Evolutionary conservation across 2,329 filamentous ascomycete species (phyloP), one percentile per base, ranked within the genome.

Genomic region (Pleomassaria siparia): DNA sequence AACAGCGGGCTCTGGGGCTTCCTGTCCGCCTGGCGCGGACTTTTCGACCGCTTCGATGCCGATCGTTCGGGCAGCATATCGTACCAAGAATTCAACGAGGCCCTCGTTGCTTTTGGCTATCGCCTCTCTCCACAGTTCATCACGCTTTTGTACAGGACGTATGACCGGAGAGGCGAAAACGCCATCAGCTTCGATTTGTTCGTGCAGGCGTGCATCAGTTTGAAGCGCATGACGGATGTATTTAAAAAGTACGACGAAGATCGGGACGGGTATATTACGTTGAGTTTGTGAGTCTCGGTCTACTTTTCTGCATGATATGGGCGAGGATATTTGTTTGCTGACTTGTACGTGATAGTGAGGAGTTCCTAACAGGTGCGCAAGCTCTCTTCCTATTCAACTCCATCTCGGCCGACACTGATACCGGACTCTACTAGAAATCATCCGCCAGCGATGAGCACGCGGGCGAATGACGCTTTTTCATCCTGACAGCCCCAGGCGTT

Each of bases 221-320:
- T 99, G 63, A 96, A 97, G 81, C 83, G 94, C 60, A 97, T 99
- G 92, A 99, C 94, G 50, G 94, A 99, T 72, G 91, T 96, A 22
- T 99, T 99, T 72, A 99, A 99, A 80, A 92, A 91, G 74, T 99
- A 97, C 71, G 94, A 99, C 61, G 89, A 95, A 63, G 94, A 99
- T 72, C 83, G 94, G 33, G 94, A 97, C 73, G 94, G 94, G 1
- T 97, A 91, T 54, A 80, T 80, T 51, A 80, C 78, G 35, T 58
- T 80, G 60, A 79, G 76, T 60, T 80, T 80, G 76, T 79, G 69
- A 74, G 77, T 77, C 40, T 22, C 6, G 12, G 25, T 28, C 8
- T 28, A 7, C 12, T 8, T 7, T 28, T 28, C 8, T 8, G 7
- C 25, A 28, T 8, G 25, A 12, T 7, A 28, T 28, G 7, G 25